Conservation (phyloP, 257 asterid species). For the Cruciata laevipes region DNA sequence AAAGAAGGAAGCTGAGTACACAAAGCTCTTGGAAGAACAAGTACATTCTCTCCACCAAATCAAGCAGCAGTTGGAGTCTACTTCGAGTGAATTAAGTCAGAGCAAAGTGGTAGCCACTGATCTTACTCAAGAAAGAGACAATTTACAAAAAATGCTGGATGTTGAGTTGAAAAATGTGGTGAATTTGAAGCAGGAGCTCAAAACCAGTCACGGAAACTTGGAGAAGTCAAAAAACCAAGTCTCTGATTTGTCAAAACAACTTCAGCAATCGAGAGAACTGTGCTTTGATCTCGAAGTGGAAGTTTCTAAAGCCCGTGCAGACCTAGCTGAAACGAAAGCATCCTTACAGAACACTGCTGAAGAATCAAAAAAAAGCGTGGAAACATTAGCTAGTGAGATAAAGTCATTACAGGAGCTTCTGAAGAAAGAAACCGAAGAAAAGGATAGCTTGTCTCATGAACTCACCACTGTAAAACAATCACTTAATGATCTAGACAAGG, state of each 20-base stretch:
- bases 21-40: constrained; percentile 40
- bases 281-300: constrained; percentile 54
- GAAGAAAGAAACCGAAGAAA: constrained; percentile 42
- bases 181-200: constrained; percentile 40
- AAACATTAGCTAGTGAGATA: constrained; percentile 37
- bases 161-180: constrained; percentile 32
- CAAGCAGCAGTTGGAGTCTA: constrained; percentile 43
- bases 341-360: constrained; percentile 35
- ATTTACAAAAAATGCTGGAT: constrained; percentile 32
- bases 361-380: constrained; percentile 32
- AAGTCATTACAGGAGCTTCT: constrained; percentile 37
- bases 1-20: constrained; percentile 49
- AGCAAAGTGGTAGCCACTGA: constrained; percentile 31
- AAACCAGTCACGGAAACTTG: constrained; percentile 27
- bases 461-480: constrained; percentile 32
- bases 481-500: constrained; percentile 41
- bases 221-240: constrained; percentile 51
- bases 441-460: constrained; percentile 33
- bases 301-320: constrained; percentile 31
- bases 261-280: constrained; percentile 41
- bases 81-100: constrained; percentile 31
- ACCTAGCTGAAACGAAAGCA: constrained; percentile 44
- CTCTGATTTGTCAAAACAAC: constrained; percentile 39
- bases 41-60: constrained; percentile 38
- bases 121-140: constrained; percentile 48